A percentile compares a stretch with the other conserved stretches of the same genome.
phyloP scores from a whole-genome alignment of 768 basidiomycete genomes.

The Psilocybe azurescens region DNA sequence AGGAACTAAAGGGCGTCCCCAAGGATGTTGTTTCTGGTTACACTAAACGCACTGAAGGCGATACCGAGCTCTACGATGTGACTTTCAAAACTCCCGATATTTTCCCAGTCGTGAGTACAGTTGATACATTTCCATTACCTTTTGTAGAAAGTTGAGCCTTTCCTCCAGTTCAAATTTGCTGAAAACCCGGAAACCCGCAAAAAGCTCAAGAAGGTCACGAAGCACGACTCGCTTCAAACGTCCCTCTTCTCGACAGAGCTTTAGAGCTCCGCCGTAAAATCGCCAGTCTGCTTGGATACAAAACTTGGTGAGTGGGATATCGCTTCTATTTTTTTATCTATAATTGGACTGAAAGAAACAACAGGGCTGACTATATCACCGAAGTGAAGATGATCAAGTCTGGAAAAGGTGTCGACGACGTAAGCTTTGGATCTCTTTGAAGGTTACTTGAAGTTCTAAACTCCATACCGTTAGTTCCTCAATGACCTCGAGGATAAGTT shows the following conservation, averaged over 20 bases:
- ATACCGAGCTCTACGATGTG: slow-evolving; percentile 67
- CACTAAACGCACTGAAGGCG: slow-evolving; percentile 63
- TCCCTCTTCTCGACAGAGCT: slow-evolving; percentile 68
- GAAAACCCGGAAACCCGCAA: slow-evolving; percentile 71
- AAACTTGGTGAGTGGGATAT: slow-evolving; percentile 56
- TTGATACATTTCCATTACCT: not conserved
- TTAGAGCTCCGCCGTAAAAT: slow-evolving; percentile 75
- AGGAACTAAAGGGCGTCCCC: slow-evolving; percentile 84
- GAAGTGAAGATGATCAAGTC: slow-evolving; percentile 88
- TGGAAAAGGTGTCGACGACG: slow-evolving; percentile 62
- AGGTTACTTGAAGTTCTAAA: slow-evolving; percentile 7
- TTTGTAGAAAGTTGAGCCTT: too few relatives aligned
- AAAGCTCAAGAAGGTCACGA: slow-evolving; percentile 72
- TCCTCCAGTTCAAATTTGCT: slow-evolving; percentile 76
- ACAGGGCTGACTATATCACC: slow-evolving; percentile 78
- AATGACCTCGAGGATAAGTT: slow-evolving; percentile 77
- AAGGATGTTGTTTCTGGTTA: slow-evolving; percentile 81
- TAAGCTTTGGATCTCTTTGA: slow-evolving; percentile 29
- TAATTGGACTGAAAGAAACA: not conserved
- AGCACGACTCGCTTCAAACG: slow-evolving; percentile 69
- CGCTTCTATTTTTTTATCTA: not conserved
- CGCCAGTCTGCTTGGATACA: slow-evolving; percentile 70
- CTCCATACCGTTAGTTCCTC: slow-evolving; percentile 60
- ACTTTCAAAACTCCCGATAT: slow-evolving; percentile 87
- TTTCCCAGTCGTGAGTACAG: slow-evolving; percentile 65